Evolutionary conservation across 306 rosid genomes (phyloP), one percentile per base, ranked within the genome.

Genomic region (Quercus engelmannii): DNA sequence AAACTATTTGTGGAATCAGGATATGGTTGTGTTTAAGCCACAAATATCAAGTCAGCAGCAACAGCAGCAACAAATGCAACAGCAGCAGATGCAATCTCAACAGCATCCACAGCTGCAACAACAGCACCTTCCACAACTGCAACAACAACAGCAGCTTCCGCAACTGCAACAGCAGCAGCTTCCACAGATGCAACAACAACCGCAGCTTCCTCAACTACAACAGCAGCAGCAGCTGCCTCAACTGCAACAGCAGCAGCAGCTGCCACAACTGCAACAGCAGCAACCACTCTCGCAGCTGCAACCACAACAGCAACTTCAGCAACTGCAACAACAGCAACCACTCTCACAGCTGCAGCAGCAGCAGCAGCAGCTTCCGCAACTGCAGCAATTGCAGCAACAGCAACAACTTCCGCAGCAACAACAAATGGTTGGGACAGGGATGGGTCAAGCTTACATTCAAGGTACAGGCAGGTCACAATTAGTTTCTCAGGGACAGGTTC

Each of bases 11-110:
- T 83, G 73, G 76, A 55, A 81, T 73, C 92, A 95, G 99, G 98
- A 95, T 82, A 95, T 95, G 99, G 94, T 92, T 62, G 96, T 95
- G 69, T 92, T 92, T 82, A 91, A 95, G 86, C 99, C 99, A 46
- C 99, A 94, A 77, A 74, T 90, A 74, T 64, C 93, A 18, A 87
- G 87, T 84, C 99, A 94, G 87, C 93, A 92, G 75, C 98, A 87
- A 77, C 92, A 85, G 43, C 84, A 80, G n/a, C 84, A 79, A 57
- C 75, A 62, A 3, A 76, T 46, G 5, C 83, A 78, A n/a, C 86
- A 73, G 1, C 73, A 41, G 0, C 83, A 86, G 43, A 38, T 69
- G 55, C 86, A 75, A 63, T 63, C 35, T 18, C 70, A 79, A 18
- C 87, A 74, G 7, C 74, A 52, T 4, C 79, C 62, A 0, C 88